Base-by-base conservation (phyloP, 2,329 filamentous ascomycete genomes). In the Magnaporthiopsis rhizophila region DNA sequence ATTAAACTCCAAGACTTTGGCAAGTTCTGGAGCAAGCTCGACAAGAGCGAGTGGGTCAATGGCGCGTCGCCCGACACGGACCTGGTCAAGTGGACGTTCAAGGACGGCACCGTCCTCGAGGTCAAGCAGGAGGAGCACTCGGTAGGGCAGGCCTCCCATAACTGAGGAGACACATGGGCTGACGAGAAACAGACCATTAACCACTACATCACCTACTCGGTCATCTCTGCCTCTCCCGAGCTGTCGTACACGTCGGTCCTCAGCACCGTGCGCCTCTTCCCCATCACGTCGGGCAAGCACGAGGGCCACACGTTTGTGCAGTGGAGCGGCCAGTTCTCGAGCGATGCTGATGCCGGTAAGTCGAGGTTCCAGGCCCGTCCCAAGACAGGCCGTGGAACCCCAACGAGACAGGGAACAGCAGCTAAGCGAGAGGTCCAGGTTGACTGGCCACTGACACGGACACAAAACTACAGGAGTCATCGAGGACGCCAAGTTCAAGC, bases 71-170 rank as follows among this genome's bases (percentile, higher is more conserved):
- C 80, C n/a, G 87, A 90, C 75, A 85, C 87, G 59, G 87, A 90
- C 70, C 77, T 90, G 65, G 83, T 89, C 71, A 83, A 83, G 74
- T 90, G 88, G 88, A 83, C 81, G 26, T 91, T 90, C 80, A 86
- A 86, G 74, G 88, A 91, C 70, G 87, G 86, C 62, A 86, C 83
- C 34, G 81, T 84, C 64, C 77, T 89, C 26, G 87, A 90, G 74
- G 85, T 91, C 69, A 90, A 90, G 84, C 86, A 89, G 78, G 88
- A 91, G 76, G 88, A 89, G 79, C 87, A 90, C 77, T 88, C 85
- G 68, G 86, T 89, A 76, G 66, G 83, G 74, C 53, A 1, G 15
- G 7, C 24, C 0, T 30, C 21, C 36, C 36, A 4, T 3, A 15
- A 13, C 36, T 12, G 9, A 38, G 11, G 36, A 38, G 36, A 12